These are phyloP conservation scores for Claviceps maximensis DNA, from an alignment of 2,329 filamentous ascomycete species.

Conservation along the genomic window DNA sequence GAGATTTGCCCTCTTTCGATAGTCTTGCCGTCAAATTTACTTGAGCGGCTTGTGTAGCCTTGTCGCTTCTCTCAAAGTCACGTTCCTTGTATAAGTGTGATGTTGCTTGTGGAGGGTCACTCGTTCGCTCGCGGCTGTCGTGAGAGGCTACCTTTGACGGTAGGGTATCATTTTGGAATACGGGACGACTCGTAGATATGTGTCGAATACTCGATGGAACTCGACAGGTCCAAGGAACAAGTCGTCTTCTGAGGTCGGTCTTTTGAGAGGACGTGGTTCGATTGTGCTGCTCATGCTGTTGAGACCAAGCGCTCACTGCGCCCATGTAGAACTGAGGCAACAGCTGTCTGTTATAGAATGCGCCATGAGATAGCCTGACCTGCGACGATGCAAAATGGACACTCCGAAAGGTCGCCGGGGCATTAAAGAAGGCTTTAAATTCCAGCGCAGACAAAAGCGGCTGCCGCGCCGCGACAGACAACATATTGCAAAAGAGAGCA, in stretches of 20 bases:
- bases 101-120: slow-evolving; percentile 17
- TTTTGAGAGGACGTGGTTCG: not conserved
- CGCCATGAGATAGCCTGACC: not conserved
- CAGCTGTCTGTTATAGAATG: not conserved
- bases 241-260: not conserved
- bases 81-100: slow-evolving; percentile 20
- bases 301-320: not conserved
- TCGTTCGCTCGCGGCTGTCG: slow-evolving; percentile 23
- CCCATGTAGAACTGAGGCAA: not conserved
- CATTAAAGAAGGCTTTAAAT: slow-evolving; percentile 16
- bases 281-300: not conserved
- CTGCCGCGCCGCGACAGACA: slow-evolving; percentile 35
- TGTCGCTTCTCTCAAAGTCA: slow-evolving; percentile 58
- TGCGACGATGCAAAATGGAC: slow-evolving; percentile 9
- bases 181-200: slow-evolving; percentile 17
- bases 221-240: not conserved
- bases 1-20: slow-evolving; percentile 61
- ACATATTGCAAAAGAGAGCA: slow-evolving; percentile 26
- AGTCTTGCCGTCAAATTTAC: slow-evolving; percentile 80
- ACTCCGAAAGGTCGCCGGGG: slow-evolving; percentile 9
- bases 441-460: slow-evolving; percentile 34
- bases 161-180: slow-evolving; percentile 13
- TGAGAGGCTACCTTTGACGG: slow-evolving; percentile 17
- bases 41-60: slow-evolving; percentile 73
- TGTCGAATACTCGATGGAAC: slow-evolving; percentile 10